Evolutionary conservation across 768 basidiomycete species (phyloP).

Genomic region (Amanita fuliginea): DNA sequence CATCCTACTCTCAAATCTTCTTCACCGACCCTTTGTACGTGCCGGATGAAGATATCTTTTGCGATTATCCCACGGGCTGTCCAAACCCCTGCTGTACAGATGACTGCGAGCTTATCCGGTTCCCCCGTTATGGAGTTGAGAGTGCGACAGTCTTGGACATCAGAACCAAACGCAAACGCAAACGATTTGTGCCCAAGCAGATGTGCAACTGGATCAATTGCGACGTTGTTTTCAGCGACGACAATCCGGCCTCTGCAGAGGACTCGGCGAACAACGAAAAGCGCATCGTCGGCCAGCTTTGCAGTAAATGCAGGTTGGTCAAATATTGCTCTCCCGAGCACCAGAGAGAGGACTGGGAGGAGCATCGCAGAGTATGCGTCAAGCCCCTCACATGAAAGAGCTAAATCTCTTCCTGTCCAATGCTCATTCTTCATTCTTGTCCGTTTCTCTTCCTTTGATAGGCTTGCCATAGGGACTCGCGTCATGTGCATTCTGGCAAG

Average conservation of each 20-base stretch:
- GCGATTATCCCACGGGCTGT: slow-evolving; percentile 71
- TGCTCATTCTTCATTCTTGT: neutral
- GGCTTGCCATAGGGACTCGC: neutral
- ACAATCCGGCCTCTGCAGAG: slow-evolving; percentile 21
- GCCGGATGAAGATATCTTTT: slow-evolving; percentile 61
- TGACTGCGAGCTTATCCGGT: slow-evolving; percentile 76
- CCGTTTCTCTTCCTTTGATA: neutral
- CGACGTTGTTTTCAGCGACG: slow-evolving; percentile 45
- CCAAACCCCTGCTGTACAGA: slow-evolving; percentile 72
- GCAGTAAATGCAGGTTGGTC: slow-evolving; percentile 71
- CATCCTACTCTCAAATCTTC: slow-evolving; percentile 73
- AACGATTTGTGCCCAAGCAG: slow-evolving; percentile 39
- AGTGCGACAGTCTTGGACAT: slow-evolving; percentile 53
- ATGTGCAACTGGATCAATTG: slow-evolving; percentile 86
- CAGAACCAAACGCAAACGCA: slow-evolving; percentile 43
- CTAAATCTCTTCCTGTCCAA: neutral
- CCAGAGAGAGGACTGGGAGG: slow-evolving; percentile 70
- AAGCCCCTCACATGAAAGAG: neutral
- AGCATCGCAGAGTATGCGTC: slow-evolving; percentile 60
- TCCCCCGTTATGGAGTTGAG: slow-evolving; percentile 54
- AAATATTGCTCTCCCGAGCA: slow-evolving; percentile 70
- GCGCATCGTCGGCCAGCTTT: slow-evolving; percentile 41
- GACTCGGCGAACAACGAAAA: slow-evolving; percentile 18
- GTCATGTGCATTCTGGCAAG: neutral
- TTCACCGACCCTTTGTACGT: slow-evolving; percentile 66